These are phyloP conservation scores for Cerioporus squamosus DNA, from an alignment of 1,284 basidiomycete species.

Conservation along the genomic window DNA sequence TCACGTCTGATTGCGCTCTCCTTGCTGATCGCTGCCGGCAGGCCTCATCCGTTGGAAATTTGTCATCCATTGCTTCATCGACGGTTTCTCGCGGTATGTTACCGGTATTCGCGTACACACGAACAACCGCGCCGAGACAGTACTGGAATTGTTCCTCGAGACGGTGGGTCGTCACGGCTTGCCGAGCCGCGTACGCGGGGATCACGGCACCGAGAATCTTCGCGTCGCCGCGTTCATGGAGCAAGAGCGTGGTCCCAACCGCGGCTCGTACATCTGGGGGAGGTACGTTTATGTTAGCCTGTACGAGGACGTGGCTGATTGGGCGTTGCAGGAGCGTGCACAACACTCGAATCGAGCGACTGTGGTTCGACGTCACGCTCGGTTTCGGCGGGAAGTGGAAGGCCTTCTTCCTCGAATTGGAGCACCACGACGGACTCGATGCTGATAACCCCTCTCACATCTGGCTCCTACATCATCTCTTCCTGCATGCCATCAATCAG, in stretches of 20 bases:
- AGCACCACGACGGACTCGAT: conserved; percentile 25
- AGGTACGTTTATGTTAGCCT: conserved; percentile 28
- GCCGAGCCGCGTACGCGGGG: conserved; percentile 31
- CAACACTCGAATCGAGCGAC: conserved; percentile 24
- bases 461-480: conserved; percentile 27
- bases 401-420: conserved; percentile 36
- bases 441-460: conserved; percentile 21
- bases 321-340: conserved; percentile 18
- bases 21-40: neutral
- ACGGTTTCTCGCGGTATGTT: conserved; percentile 38
- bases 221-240: conserved; percentile 36
- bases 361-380: conserved; percentile 43
- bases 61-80: conserved; percentile 44
- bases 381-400: conserved; percentile 34
- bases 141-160: conserved; percentile 26
- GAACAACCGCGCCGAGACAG: conserved; percentile 25
- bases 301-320: too few species aligned
- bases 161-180: conserved; percentile 9
- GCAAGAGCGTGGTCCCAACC: conserved; percentile 20
- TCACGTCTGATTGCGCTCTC: neutral
- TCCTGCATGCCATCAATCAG: conserved; percentile 1
- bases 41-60: conserved; percentile 37
- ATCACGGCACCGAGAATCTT: conserved; percentile 36
- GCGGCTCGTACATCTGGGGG: conserved; percentile 42
- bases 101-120: conserved; percentile 31